A percentile compares a stretch with the other conserved stretches of the same genome.
phyloP scores from a whole-genome alignment of 2,329 filamentous ascomycete species.

The Orbilia blumenaviensis region DNA sequence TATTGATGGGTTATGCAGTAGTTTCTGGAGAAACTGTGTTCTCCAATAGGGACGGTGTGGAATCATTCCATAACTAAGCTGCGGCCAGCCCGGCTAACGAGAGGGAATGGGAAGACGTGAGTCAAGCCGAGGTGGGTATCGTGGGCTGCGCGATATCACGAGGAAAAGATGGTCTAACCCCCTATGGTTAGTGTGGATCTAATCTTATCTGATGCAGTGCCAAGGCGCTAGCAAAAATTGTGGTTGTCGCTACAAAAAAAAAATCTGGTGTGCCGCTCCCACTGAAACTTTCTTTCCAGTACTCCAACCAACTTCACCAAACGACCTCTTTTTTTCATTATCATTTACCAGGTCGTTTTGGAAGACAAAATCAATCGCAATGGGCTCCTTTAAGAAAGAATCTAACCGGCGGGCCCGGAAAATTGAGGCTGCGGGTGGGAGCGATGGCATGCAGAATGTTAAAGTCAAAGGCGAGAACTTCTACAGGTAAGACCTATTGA shows the following conservation, averaged over 20 bases:
- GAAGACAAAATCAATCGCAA: slow-evolving; percentile 28
- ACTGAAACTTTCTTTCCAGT: slow-evolving; percentile 12
- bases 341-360: background rate
- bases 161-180: slow-evolving; percentile 16
- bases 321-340: background rate
- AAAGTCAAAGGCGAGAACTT: slow-evolving; percentile 98
- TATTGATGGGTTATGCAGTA: slow-evolving; percentile 61
- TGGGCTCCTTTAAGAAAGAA: slow-evolving; percentile 59
- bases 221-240: slow-evolving; percentile 34
- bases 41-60: slow-evolving; percentile 10
- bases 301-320: slow-evolving; percentile 19
- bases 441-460: slow-evolving; percentile 90
- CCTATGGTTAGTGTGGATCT: slow-evolving; percentile 13
- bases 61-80: slow-evolving; percentile 28
- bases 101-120: slow-evolving; percentile 32
- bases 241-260: slow-evolving; percentile 16
- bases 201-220: slow-evolving; percentile 44
- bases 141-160: slow-evolving; percentile 48
- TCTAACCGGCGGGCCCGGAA: slow-evolving; percentile 57
- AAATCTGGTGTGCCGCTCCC: slow-evolving; percentile 22
- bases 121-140: slow-evolving; percentile 32
- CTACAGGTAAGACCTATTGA: slow-evolving; percentile 71
- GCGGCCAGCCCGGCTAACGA: slow-evolving; percentile 11
- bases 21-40: slow-evolving; percentile 26
- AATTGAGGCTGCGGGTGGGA: slow-evolving; percentile 61